phyloP scores from a whole-genome alignment of 768 basidiomycete species.

The Collybia sp. region DNA sequence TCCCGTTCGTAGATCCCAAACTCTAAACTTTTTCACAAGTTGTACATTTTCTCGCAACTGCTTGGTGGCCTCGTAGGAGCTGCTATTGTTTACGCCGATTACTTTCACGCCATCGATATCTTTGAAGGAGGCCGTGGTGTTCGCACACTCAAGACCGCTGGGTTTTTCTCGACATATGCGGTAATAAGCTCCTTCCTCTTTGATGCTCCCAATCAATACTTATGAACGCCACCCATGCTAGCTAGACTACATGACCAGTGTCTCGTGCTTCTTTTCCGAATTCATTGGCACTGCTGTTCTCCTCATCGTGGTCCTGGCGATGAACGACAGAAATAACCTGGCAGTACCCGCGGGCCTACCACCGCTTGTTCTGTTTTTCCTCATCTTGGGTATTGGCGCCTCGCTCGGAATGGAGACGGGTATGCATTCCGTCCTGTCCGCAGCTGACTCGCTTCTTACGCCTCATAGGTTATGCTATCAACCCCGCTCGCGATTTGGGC shows the following conservation, averaged over 20 bases:
- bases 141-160: slow-evolving; percentile 53
- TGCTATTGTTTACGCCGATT: slow-evolving; percentile 60
- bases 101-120: slow-evolving; percentile 63
- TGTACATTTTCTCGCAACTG: slow-evolving; percentile 59
- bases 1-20: not conserved
- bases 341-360: slow-evolving; percentile 46
- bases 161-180: slow-evolving; percentile 56
- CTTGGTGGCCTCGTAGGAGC: slow-evolving; percentile 61
- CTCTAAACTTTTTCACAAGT: slow-evolving; percentile 8
- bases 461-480: slow-evolving; percentile 29
- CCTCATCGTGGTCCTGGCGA: slow-evolving; percentile 47
- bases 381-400: slow-evolving; percentile 50
- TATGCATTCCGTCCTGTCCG: slow-evolving; percentile 4
- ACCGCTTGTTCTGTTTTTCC: slow-evolving; percentile 51
- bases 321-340: slow-evolving; percentile 47
- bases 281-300: slow-evolving; percentile 57
- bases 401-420: slow-evolving; percentile 60
- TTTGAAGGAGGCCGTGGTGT: slow-evolving; percentile 52
- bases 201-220: not conserved
- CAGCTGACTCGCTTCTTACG: not conserved
- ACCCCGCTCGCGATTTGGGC: slow-evolving; percentile 43
- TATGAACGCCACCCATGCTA: slow-evolving; percentile 6
- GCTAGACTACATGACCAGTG: slow-evolving; percentile 33
- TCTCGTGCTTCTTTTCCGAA: slow-evolving; percentile 41
- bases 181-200: slow-evolving; percentile 28